phyloP scores from a whole-genome alignment of 1,139 yeast species.

The Yamadazyma dushanensis region DNA sequence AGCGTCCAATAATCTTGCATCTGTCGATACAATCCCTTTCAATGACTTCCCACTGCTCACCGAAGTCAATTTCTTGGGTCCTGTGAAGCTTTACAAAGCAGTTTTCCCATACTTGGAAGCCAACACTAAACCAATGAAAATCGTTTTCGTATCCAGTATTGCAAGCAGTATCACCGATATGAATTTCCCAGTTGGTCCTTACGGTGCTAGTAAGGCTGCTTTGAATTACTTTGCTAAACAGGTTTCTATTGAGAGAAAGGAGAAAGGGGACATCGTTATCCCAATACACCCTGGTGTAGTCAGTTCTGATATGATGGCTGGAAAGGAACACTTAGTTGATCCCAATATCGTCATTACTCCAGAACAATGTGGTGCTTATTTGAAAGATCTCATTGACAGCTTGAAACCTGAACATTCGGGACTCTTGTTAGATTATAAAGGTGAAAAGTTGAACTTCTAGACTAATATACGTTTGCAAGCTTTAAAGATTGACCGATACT shows the following conservation, averaged over 20 bases:
- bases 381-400: background rate
- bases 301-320: constrained; percentile 8
- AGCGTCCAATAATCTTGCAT: background rate
- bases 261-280: constrained; percentile 39
- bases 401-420: constrained; percentile 3
- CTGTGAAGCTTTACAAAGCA: constrained; percentile 27
- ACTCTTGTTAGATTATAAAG: background rate
- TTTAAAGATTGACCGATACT: no score
- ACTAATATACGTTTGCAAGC: no score
- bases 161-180: constrained; percentile 22
- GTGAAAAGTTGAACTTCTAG: background rate
- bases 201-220: constrained; percentile 6
- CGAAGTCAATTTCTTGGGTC: constrained; percentile 29
- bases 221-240: constrained; percentile 5
- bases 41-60: constrained; percentile 20
- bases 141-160: constrained; percentile 24
- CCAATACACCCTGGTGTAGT: constrained; percentile 40
- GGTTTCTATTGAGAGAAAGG: constrained; percentile 18
- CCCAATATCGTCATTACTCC: background rate
- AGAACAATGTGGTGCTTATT: background rate
- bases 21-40: background rate
- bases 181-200: constrained; percentile 3
- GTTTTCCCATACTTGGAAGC: constrained; percentile 20
- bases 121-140: constrained; percentile 19
- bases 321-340: background rate